phyloP scores from a whole-genome alignment of 2,329 filamentous ascomycete species.

The Myriosclerotinia duriaeana region DNA sequence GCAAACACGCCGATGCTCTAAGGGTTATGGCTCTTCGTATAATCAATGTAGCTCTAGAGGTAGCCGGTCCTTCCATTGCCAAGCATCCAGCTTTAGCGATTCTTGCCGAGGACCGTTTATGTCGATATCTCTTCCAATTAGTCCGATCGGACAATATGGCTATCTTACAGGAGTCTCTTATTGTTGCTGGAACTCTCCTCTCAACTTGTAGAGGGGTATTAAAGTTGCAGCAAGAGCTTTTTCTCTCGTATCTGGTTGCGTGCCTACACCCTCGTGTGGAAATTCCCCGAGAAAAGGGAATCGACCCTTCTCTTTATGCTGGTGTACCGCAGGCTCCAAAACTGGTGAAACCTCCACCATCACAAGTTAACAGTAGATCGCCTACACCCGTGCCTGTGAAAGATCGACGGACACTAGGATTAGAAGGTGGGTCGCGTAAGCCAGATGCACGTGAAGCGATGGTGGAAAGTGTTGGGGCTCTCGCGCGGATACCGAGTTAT shows the following conservation, averaged over 20 bases:
- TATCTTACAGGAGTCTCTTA: conserved; percentile 86
- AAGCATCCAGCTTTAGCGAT: conserved; percentile 84
- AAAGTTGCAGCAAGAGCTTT: conserved; percentile 95
- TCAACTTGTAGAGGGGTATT: conserved; percentile 87
- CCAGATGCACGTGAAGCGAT: conserved; percentile 96
- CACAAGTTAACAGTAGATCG: conserved; percentile 74
- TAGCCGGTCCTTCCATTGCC: conserved; percentile 91
- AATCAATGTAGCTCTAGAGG: conserved; percentile 94
- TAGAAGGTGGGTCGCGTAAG: conserved; percentile 88
- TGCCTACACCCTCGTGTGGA: conserved; percentile 93
- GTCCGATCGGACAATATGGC: conserved; percentile 96
- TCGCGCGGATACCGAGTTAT: conserved; percentile 90
- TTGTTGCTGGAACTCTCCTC: conserved; percentile 86
- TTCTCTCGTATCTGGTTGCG: conserved; percentile 88
- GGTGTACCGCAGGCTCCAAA: conserved; percentile 91
- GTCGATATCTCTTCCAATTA: conserved; percentile 91
- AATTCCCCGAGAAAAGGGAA: conserved; percentile 85
- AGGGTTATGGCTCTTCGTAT: conserved; percentile 96
- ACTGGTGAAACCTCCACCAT: conserved; percentile 62
- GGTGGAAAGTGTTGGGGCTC: conserved; percentile 91
- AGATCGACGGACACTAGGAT: conserved; percentile 85
- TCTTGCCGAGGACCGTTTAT: conserved; percentile 89
- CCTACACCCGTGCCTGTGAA: conserved; percentile 88
- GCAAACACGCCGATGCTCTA: conserved; percentile 90
- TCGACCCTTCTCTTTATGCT: conserved; percentile 87